Conservation (phyloP, 2,329 filamentous ascomycete species). For the Lithohypha guttulata region DNA sequence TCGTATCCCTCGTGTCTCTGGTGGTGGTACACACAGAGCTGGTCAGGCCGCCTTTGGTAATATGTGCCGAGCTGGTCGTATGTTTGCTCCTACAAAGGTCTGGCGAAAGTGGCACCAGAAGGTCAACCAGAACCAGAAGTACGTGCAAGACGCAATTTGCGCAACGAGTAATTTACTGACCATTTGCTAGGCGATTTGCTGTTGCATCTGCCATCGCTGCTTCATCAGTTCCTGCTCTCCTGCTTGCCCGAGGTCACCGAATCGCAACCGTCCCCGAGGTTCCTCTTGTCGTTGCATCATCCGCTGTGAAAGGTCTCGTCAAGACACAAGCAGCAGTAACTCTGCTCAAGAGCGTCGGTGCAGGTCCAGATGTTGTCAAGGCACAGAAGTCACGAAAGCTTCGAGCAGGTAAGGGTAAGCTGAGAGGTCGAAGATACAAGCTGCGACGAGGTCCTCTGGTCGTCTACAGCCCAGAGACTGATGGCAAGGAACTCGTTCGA, state of each 20-base stretch:
- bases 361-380: slow-evolving; percentile 84
- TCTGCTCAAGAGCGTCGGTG: slow-evolving; percentile 85
- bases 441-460: slow-evolving; percentile 96
- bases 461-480: slow-evolving; percentile 90
- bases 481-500: slow-evolving; percentile 85
- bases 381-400: slow-evolving; percentile 94
- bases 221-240: slow-evolving; percentile 85
- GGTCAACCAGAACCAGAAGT: slow-evolving; percentile 98
- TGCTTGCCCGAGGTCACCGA: slow-evolving; percentile 95
- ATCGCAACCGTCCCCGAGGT: slow-evolving; percentile 88
- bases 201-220: slow-evolving; percentile 95
- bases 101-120: slow-evolving; percentile 99
- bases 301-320: slow-evolving; percentile 70
- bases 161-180: slow-evolving; percentile 17
- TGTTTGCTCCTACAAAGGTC: slow-evolving; percentile 99
- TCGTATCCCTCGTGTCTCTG: slow-evolving; percentile 99
- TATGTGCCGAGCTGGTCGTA: slow-evolving; percentile 99
- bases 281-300: slow-evolving; percentile 88
- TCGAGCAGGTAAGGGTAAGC: slow-evolving; percentile 97
- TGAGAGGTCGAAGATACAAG: slow-evolving; percentile 89
- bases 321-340: slow-evolving; percentile 81
- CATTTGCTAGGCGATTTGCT: slow-evolving; percentile 70
- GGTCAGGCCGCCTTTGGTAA: slow-evolving; percentile 99
- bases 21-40: slow-evolving; percentile 99
- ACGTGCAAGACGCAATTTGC: slow-evolving; percentile 26